phyloP scores from a whole-genome alignment of 176 grass and related monocot genomes.

The Musa itinerans region DNA sequence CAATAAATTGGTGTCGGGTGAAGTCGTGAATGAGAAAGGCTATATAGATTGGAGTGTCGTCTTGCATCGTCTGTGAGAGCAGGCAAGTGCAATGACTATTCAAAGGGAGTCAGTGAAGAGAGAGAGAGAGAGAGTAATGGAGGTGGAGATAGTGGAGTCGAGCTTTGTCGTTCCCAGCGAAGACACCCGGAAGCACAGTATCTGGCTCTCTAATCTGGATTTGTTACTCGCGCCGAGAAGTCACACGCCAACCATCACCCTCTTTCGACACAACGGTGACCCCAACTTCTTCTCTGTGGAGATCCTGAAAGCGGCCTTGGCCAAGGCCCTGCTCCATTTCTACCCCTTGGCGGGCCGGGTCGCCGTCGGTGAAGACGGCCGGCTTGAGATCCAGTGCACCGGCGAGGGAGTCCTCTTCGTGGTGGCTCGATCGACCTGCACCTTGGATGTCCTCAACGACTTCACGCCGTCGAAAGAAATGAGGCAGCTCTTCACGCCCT shows the following conservation, averaged over 20 bases:
- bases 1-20: no score
- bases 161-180: background rate
- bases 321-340: background rate
- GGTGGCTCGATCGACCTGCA: background rate
- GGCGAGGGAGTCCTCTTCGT: background rate
- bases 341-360: background rate
- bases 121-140: background rate
- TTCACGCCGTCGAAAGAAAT: background rate
- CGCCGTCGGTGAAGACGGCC: background rate
- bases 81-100: no score
- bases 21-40: no score
- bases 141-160: background rate
- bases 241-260: background rate
- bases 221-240: background rate
- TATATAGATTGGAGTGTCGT: no score
- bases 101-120: background rate
- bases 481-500: background rate
- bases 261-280: background rate
- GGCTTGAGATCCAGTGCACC: slow-evolving; percentile 3
- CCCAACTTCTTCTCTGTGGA: background rate
- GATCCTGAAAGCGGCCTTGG: background rate
- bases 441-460: background rate
- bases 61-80: no score
- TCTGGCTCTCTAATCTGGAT: slow-evolving; percentile 3
- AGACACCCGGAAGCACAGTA: background rate